Evolutionary conservation across 305 asterid species (phyloP), one percentile per base, ranked within the genome.

Genomic region (Plantago coronopus): DNA sequence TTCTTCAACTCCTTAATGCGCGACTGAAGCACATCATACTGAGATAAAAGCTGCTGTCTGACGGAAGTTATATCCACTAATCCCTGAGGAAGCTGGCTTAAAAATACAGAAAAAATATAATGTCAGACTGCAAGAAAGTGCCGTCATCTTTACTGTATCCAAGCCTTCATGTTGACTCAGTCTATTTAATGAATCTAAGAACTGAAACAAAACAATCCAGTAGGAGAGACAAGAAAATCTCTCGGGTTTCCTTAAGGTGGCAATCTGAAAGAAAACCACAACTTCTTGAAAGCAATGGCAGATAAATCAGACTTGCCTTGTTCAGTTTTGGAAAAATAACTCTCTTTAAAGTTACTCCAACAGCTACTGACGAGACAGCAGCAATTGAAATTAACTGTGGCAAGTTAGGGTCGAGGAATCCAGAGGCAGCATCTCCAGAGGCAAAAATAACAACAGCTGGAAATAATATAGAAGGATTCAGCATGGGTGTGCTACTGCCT

Each of bases 361-460:
- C 71, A 59, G 86, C 91, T 49, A 89, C 63, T 7, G 96, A 83
- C 57, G 97, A 87, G 68, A 79, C 79, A 29, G 90, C 84, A 31
- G 87, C 86, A 64, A 79, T 76, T 49, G 95, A 74, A 69, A 89
- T 82, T 27, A 87, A 75, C 78, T 73, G 95, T 31, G 97, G 97
- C 83, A 89, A 77, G 80, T 77, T 69, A 74, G 98, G 95, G 70
- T 93, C 89, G 57, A 93, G 64, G 48, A 89, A 76, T 64, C 97
- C 97, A 45, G 96, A 83, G 44, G 96, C 97, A 59, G 88, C 89
- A 79, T 93, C 98, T 11, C 96, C 95, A 57, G 94, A 69, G 62
- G 96, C 94, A 70, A 89, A 73, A 63, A 89, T 67, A 42, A 76
- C 83, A 69, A 87, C 71, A 65, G 81, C 22, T 21, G 97, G 96